Evolutionary conservation across 2,329 filamentous ascomycete genomes (phyloP).

Genomic region (Diaporthe helianthi): DNA sequence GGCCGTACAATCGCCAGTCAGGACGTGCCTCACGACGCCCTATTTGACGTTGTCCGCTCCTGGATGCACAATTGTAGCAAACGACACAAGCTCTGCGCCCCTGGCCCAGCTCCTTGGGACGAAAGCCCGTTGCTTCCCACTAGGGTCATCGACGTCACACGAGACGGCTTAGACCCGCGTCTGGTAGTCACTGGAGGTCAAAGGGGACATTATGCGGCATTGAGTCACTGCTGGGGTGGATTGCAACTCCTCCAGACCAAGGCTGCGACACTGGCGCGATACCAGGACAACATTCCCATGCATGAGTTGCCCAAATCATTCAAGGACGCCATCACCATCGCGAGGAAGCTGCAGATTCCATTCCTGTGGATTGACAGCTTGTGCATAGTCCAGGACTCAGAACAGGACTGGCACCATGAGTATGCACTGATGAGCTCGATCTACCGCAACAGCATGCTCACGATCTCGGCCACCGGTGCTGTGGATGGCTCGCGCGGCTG

Average conservation of each 20-base stretch:
- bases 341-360: neutral
- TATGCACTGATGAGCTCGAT: constrained; percentile 24
- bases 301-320: neutral
- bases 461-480: constrained; percentile 14
- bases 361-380: constrained; percentile 27
- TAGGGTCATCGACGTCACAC: neutral
- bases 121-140: neutral
- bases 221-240: constrained; percentile 26
- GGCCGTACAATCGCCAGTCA: neutral
- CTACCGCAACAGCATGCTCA: constrained; percentile 13
- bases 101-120: neutral
- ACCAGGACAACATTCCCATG: neutral
- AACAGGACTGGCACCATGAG: constrained; percentile 24
- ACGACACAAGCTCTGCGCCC: neutral
- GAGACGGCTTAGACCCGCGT: neutral
- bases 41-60: constrained; percentile 7
- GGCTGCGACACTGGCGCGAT: neutral
- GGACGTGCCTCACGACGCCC: neutral
- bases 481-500: constrained; percentile 9
- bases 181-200: neutral
- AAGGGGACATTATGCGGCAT: constrained; percentile 6
- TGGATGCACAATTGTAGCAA: neutral
- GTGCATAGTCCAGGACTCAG: constrained; percentile 22
- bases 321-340: constrained; percentile 16
- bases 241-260: neutral